These are phyloP conservation scores for Boehmeria nivea DNA, from an alignment of 306 rosid species.

Conservation along the genomic window DNA sequence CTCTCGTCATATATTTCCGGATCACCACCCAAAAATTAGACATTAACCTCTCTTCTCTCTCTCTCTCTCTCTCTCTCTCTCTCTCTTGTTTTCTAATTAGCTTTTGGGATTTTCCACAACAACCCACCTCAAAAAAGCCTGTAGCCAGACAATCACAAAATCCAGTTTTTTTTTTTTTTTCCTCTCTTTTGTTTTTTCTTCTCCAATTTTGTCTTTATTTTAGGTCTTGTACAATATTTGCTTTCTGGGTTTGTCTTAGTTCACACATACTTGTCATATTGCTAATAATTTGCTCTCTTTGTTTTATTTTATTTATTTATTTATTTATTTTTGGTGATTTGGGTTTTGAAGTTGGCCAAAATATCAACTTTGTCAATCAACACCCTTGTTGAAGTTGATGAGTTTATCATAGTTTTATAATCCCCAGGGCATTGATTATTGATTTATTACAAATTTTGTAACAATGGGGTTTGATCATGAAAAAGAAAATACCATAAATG, in stretches of 20 bases:
- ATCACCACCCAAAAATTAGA: slow-evolving; percentile 37
- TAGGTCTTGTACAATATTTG: slow-evolving; percentile 13
- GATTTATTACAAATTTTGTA: too few species aligned
- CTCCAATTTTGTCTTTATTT: slow-evolving; percentile 21
- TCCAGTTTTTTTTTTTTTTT: slow-evolving; percentile 7
- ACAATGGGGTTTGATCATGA: slow-evolving; percentile 34
- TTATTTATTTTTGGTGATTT: too few species aligned
- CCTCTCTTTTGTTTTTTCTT: slow-evolving; percentile 3
- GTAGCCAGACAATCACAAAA: not conserved
- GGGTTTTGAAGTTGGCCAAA: too few species aligned
- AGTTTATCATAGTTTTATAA: too few species aligned
- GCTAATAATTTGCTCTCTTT: too few species aligned
- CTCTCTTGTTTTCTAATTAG: too few species aligned
- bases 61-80: slow-evolving; percentile 13
- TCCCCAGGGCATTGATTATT: too few species aligned
- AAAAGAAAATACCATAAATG: not conserved
- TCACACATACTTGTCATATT: too few species aligned
- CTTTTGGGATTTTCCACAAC: slow-evolving; percentile 27
- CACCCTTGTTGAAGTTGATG: too few species aligned
- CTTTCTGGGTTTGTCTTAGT: slow-evolving; percentile 15
- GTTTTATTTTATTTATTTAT: too few species aligned
- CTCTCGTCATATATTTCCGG: slow-evolving; percentile 41
- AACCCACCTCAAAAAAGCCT: slow-evolving; percentile 33
- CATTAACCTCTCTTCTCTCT: slow-evolving; percentile 17
- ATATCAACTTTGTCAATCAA: too few species aligned